phyloP scores from a whole-genome alignment of 2,329 filamentous ascomycete species.

The Conoideocrella luteorostrata region DNA sequence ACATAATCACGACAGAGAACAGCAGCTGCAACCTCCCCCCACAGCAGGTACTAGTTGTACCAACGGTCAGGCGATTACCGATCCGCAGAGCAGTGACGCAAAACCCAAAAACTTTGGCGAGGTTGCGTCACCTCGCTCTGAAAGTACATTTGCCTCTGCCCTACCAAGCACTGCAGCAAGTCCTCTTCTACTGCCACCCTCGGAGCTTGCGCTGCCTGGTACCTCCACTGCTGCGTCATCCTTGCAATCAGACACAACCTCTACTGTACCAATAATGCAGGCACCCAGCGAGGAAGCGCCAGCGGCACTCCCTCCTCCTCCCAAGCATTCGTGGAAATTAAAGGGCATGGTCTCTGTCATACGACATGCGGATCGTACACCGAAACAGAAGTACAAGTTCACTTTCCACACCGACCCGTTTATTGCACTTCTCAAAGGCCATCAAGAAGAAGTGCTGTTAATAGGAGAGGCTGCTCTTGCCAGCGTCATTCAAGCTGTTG shows the following conservation, averaged over 20 bases:
- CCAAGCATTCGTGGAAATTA: constrained; percentile 94
- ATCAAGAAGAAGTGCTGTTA: constrained; percentile 91
- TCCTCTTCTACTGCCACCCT: constrained; percentile 27
- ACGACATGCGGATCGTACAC: constrained; percentile 91
- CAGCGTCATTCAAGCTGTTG: constrained; percentile 85
- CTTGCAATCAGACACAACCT: constrained; percentile 23
- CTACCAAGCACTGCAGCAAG: constrained; percentile 30
- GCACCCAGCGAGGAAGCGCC: constrained; percentile 35
- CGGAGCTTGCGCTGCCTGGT: constrained; percentile 21
- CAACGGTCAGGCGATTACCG: constrained; percentile 12
- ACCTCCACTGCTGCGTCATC: constrained; percentile 31
- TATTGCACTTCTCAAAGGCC: constrained; percentile 86
- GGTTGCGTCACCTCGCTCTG: constrained; percentile 25
- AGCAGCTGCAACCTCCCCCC: constrained; percentile 14
- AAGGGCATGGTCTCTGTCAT: constrained; percentile 98
- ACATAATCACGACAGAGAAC: constrained; percentile 34
- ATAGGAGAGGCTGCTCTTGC: constrained; percentile 85
- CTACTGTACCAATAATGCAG: constrained; percentile 13
- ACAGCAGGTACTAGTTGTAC: constrained; percentile 22
- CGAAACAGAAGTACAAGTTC: constrained; percentile 99
- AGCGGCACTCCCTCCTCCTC: constrained; percentile 56
- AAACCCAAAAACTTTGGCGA: constrained; percentile 18
- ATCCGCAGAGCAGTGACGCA: constrained; percentile 16
- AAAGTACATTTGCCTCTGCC: constrained; percentile 25
- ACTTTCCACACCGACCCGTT: constrained; percentile 97